Percentiles rank a stretch among this genome's conserved stretches.
phyloP scores from a whole-genome alignment of 2,329 filamentous ascomycete species.

The Scortechinia acanthostroma region DNA sequence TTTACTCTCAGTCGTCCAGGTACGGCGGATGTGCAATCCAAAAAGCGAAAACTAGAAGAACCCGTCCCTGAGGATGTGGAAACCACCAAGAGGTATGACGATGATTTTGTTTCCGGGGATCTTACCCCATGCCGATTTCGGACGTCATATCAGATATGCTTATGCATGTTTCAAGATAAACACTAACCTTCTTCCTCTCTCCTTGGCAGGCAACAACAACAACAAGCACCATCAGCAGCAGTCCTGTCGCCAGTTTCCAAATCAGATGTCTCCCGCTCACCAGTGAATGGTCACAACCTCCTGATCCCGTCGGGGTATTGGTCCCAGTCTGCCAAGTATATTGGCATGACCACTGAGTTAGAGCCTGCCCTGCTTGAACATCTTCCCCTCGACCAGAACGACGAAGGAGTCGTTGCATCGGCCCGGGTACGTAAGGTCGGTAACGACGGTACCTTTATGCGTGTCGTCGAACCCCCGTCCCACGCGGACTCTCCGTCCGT shows the following conservation, averaged over 20 bases:
- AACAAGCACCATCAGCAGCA: too few relatives aligned
- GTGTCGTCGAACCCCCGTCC: slow-evolving; percentile 23
- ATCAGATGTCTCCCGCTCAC: background rate
- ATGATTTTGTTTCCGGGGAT: background rate
- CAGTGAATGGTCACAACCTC: too few relatives aligned
- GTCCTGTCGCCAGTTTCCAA: too few relatives aligned
- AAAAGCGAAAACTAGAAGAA: slow-evolving; percentile 28
- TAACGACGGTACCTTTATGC: slow-evolving; percentile 30
- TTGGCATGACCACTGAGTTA: slow-evolving; percentile 29
- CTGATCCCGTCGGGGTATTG: slow-evolving; percentile 19
- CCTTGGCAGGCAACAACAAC: too few relatives aligned
- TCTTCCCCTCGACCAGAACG: slow-evolving; percentile 26
- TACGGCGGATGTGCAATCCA: slow-evolving; percentile 14
- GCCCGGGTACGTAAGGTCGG: slow-evolving; percentile 12
- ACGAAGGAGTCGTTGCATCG: slow-evolving; percentile 22
- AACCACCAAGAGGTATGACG: slow-evolving; percentile 22
- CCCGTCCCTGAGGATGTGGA: slow-evolving; percentile 14
- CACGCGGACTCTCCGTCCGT: slow-evolving; percentile 16
- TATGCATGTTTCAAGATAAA: too few relatives aligned
- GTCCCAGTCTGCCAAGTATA: slow-evolving; percentile 25
- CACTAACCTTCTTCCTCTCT: too few relatives aligned
- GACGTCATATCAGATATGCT: background rate
- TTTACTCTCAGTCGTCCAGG: slow-evolving; percentile 16
- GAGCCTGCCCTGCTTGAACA: slow-evolving; percentile 26
- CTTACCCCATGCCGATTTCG: background rate